phyloP scores from a whole-genome alignment of 352 stramenopile species.

The Phytophthora pistaciae region DNA sequence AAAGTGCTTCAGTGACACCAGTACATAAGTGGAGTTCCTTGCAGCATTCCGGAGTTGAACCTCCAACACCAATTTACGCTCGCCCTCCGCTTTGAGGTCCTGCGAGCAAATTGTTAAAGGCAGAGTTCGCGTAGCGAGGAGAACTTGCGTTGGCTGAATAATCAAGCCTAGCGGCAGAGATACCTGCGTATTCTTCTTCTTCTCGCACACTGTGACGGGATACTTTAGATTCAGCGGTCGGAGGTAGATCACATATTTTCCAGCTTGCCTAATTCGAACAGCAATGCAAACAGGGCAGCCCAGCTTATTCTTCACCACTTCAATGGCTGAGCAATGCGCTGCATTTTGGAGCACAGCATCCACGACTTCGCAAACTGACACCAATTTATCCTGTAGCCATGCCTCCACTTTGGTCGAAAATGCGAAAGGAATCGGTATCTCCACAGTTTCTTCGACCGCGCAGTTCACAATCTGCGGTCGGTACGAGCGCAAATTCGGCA shows the following conservation, averaged over 20 bases:
- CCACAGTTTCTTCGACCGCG: slow-evolving; percentile 33
- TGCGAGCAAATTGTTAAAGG: slow-evolving; percentile 45
- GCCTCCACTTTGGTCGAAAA: slow-evolving; percentile 33
- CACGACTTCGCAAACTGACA: slow-evolving; percentile 45
- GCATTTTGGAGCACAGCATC: slow-evolving; percentile 38
- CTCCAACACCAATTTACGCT: slow-evolving; percentile 21
- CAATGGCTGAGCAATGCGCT: slow-evolving; percentile 13
- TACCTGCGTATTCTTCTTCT: slow-evolving; percentile 29
- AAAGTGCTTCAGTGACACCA: slow-evolving; percentile 48
- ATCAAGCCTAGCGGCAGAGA: slow-evolving; percentile 21
- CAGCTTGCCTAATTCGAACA: slow-evolving; percentile 32
- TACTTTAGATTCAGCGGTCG: slow-evolving; percentile 46
- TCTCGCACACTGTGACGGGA: slow-evolving; percentile 40
- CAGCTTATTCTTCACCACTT: slow-evolving; percentile 28
- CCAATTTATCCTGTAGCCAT: slow-evolving; percentile 37
- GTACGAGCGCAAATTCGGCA: slow-evolving; percentile 53
- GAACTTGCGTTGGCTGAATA: slow-evolving; percentile 25
- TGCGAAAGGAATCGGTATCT: slow-evolving; percentile 44
- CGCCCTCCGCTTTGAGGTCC: slow-evolving; percentile 20
- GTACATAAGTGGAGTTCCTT: slow-evolving; percentile 32
- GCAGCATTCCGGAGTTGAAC: slow-evolving; percentile 38
- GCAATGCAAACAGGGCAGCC: slow-evolving; percentile 28
- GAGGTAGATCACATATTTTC: slow-evolving; percentile 44
- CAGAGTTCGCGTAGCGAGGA: slow-evolving; percentile 23
- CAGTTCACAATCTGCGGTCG: slow-evolving; percentile 46